Base-by-base conservation (phyloP, 2,329 filamentous ascomycete genomes). In the Raffaelea deltoideospora region DNA sequence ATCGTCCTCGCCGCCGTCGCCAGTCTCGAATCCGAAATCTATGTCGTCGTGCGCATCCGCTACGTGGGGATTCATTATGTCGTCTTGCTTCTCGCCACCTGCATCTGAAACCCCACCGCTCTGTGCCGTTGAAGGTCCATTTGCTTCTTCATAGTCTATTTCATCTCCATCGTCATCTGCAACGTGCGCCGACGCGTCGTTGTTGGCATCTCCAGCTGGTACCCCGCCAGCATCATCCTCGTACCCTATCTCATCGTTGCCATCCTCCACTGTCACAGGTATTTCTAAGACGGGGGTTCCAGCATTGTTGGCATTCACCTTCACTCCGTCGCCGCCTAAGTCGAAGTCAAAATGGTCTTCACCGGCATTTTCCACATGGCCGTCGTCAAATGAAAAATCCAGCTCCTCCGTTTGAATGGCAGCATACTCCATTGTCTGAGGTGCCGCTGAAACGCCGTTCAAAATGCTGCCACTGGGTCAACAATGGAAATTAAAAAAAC, bases 271-370 rank as follows among this genome's bases (percentile, higher is more conserved):
- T n/a, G 23, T 26, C 8, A 8, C 23, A 26, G 23, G 13, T 8
- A 13, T 13, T 26, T 8, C 23, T 26, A 26, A 26, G 8, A 13
- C 14, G 18, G 28, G n/a, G 15, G 28, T 17, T n/a, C n/a, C n/a
- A 18, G 28, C 28, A 4, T 31, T 22, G 5, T 45, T 28, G 6
- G 38, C 40, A 3, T 35, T 34, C 20, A 35, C 39, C 7, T 39
- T 39, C n/a, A 44, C 47, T n/a, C 44, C 47, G n/a, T 35, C 32
- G 4, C 35, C 46, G 29, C 48, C 49, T 7, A 53, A 43, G 11
- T 53, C 48, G 24, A 56, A 50, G 24, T 56, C 53, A 33, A 53
- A 48, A 7, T 53, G 49, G 17, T 57, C 54, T 6, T 39, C 44
- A 6, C 29, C 29, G 4, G 32, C 39, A 23, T 45, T 45, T 22